These are phyloP conservation scores for Nemania bipapillata DNA, from an alignment of 2,329 filamentous ascomycete species.

Conservation along the genomic window DNA sequence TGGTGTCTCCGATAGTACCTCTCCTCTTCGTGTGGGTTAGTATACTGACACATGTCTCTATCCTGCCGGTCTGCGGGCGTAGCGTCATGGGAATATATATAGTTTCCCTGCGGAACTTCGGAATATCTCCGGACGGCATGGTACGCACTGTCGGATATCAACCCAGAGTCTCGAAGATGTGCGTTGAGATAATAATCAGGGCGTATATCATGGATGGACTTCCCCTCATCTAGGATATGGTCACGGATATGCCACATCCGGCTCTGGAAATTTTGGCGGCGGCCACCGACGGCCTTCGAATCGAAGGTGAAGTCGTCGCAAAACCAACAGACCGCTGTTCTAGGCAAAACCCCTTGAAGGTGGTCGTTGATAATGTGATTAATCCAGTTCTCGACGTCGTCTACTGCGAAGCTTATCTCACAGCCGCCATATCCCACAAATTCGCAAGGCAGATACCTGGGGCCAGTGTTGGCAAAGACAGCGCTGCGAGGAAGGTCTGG, in stretches of 20 bases:
- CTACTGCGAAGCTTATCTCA: constrained; percentile 51
- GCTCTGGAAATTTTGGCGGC: constrained; percentile 48
- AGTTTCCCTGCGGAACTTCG: constrained; percentile 25
- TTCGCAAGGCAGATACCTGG: constrained; percentile 57
- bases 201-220: constrained; percentile 66
- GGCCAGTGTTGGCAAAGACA: too few relatives aligned
- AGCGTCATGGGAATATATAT: constrained; percentile 1
- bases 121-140: neutral
- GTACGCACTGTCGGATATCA: constrained; percentile 36
- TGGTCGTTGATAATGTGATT: constrained; percentile 58
- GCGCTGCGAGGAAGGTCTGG: too few relatives aligned
- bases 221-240: constrained; percentile 55
- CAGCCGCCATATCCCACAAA: constrained; percentile 56
- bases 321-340: constrained; percentile 60
- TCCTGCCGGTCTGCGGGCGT: neutral
- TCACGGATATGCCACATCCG: constrained; percentile 63
- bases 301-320: constrained; percentile 56
- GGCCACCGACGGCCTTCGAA: constrained; percentile 30
- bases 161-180: constrained; percentile 58
- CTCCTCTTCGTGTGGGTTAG: neutral
- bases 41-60: neutral
- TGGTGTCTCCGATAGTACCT: constrained; percentile 4
- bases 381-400: constrained; percentile 59
- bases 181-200: constrained; percentile 91
- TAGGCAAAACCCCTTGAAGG: constrained; percentile 52